These are phyloP conservation scores for Schizophyllum amplum DNA, from an alignment of 1,284 basidiomycete species.

Conservation along the genomic window DNA sequence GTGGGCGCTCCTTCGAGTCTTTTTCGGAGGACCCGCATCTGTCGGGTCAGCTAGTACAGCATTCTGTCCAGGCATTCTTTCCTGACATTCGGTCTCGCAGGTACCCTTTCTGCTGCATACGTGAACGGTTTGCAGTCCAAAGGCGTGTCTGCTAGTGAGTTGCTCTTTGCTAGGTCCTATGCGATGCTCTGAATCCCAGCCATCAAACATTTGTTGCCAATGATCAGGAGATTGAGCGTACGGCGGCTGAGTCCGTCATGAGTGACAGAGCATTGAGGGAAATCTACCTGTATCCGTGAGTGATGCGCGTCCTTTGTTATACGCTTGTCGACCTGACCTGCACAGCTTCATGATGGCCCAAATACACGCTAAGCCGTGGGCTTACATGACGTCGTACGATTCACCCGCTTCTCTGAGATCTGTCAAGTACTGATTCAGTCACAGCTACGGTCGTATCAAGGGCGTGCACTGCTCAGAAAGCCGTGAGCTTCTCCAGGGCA, in stretches of 20 bases:
- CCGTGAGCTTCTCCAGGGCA: slow-evolving; percentile 40
- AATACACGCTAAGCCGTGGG: slow-evolving; percentile 46
- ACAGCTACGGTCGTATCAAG: slow-evolving; percentile 57
- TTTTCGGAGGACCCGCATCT: slow-evolving; percentile 63
- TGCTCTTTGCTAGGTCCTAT: slow-evolving; percentile 1
- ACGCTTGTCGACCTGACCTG: slow-evolving; percentile 4
- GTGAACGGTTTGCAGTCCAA: slow-evolving; percentile 58
- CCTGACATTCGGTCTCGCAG: slow-evolving; percentile 21
- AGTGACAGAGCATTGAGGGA: slow-evolving; percentile 59
- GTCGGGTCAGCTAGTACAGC: slow-evolving; percentile 33
- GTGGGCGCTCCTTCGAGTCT: slow-evolving; percentile 60
- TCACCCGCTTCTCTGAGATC: neutral
- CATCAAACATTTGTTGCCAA: slow-evolving; percentile 50
- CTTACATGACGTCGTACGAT: slow-evolving; percentile 13
- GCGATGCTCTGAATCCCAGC: slow-evolving; percentile 16
- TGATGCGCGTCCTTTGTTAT: slow-evolving; percentile 12
- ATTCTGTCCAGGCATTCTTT: neutral
- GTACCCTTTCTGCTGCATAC: slow-evolving; percentile 53
- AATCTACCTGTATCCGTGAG: slow-evolving; percentile 63
- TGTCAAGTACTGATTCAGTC: too few relatives aligned
- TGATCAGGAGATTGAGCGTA: slow-evolving; percentile 62
- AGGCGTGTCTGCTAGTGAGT: slow-evolving; percentile 48
- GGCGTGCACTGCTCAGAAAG: slow-evolving; percentile 60
- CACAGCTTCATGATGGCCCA: slow-evolving; percentile 59
- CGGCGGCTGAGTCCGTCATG: slow-evolving; percentile 53